Percentiles rank a stretch among this genome's conserved stretches.
These are phyloP conservation scores for Fusarium praegraminearum DNA, from an alignment of 2,329 filamentous ascomycete species.

Conservation along the genomic window DNA sequence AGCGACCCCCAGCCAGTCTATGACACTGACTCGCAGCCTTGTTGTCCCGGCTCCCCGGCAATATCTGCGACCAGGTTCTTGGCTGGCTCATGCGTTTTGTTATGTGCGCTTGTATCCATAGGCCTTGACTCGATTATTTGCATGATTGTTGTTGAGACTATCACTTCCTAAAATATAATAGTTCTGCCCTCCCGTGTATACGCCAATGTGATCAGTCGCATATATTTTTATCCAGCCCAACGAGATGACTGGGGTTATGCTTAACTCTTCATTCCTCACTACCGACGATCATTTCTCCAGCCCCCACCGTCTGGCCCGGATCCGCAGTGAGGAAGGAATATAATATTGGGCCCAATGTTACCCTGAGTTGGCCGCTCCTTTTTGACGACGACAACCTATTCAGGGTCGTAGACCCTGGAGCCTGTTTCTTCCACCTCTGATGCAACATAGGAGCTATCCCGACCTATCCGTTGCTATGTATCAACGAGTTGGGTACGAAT, in stretches of 20 bases:
- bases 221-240: not conserved
- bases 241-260: conserved; percentile 1
- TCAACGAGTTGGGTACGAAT: not conserved
- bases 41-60: not conserved
- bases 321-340: not conserved
- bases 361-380: not conserved
- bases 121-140: not conserved
- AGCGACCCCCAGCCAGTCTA: not conserved
- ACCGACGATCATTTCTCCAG: not conserved
- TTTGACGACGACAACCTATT: not conserved
- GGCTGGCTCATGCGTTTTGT: not conserved
- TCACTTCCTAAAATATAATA: not conserved
- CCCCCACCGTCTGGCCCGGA: not conserved
- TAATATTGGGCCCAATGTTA: not conserved
- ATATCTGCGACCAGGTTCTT: not conserved
- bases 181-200: not conserved
- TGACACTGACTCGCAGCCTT: not conserved
- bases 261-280: not conserved
- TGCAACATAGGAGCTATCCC: not conserved
- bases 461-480: not conserved
- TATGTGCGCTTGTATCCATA: not conserved
- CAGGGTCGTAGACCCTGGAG: not conserved
- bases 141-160: not conserved
- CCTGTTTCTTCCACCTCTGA: not conserved
- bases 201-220: not conserved